These are phyloP conservation scores for Solanum gracilifrons DNA, from an alignment of 257 asterid species.

Conservation along the genomic window DNA sequence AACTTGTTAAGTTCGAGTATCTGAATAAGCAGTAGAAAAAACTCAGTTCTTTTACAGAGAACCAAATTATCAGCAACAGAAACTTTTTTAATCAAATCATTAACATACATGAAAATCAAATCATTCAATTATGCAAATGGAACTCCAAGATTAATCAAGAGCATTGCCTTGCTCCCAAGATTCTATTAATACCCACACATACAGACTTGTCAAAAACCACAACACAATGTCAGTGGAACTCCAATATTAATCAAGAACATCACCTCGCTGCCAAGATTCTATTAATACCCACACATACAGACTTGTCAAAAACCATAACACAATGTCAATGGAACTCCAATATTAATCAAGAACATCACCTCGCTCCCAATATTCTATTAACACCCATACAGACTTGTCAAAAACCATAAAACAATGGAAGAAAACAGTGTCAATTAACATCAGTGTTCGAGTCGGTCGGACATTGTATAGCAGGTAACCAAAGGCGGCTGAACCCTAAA, in stretches of 20 bases:
- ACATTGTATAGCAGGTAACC: background rate
- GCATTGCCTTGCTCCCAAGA: background rate
- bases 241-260: background rate
- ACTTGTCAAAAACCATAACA: background rate
- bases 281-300: background rate
- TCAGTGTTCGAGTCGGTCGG: background rate
- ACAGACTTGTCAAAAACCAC: background rate
- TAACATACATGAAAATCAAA: background rate
- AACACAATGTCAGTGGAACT: background rate
- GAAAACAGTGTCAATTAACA: background rate
- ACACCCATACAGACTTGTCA: background rate
- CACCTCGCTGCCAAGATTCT: background rate
- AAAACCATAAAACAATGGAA: background rate
- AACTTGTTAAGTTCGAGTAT: background rate
- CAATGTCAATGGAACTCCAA: background rate
- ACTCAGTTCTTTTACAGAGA: background rate
- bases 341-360: background rate
- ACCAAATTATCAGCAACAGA: background rate
- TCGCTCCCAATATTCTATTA: background rate
- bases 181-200: background rate
- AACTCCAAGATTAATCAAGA: background rate
- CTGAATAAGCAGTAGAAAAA: background rate
- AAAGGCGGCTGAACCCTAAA: background rate
- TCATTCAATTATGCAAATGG: background rate
- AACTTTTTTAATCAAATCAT: background rate